Percentiles rank a stretch among this genome's conserved stretches.
Evolutionary conservation across 352 stramenopile genomes (phyloP).

Genomic region (Globisporangium alternatum): DNA sequence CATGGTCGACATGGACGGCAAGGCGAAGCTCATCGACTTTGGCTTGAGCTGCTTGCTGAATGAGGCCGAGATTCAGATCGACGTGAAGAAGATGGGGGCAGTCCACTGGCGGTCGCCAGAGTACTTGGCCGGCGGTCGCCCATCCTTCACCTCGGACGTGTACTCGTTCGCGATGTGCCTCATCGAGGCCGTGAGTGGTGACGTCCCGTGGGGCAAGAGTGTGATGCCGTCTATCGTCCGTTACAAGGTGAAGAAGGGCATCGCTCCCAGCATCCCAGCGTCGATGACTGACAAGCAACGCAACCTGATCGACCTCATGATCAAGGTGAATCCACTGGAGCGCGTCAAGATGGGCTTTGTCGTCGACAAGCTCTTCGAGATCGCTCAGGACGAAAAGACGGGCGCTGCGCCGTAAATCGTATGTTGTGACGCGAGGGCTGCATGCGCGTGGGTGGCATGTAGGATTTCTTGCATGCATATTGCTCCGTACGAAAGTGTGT

Average conservation of each 20-base stretch:
- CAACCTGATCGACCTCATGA: background rate
- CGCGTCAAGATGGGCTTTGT: background rate
- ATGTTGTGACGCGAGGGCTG: background rate
- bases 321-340: background rate
- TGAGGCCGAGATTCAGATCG: conserved; percentile 6
- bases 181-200: background rate
- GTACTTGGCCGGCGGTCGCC: conserved; percentile 1
- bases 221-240: background rate
- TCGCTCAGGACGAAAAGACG: background rate
- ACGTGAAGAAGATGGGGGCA: background rate
- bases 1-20: conserved; percentile 16
- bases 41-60: conserved; percentile 12
- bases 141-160: conserved; percentile 9
- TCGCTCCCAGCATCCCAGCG: background rate
- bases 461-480: too few relatives aligned
- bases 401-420: background rate
- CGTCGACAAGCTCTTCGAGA: background rate
- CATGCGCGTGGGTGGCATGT: too few relatives aligned
- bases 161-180: conserved; percentile 1
- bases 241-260: background rate
- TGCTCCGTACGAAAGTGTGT: too few relatives aligned
- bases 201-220: background rate
- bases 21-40: conserved; percentile 17
- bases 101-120: conserved; percentile 1
- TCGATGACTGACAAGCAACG: background rate